Evolutionary conservation across 2,329 filamentous ascomycete species (phyloP), one percentile per base, ranked within the genome.

Genomic region (Penicillium hordei): DNA sequence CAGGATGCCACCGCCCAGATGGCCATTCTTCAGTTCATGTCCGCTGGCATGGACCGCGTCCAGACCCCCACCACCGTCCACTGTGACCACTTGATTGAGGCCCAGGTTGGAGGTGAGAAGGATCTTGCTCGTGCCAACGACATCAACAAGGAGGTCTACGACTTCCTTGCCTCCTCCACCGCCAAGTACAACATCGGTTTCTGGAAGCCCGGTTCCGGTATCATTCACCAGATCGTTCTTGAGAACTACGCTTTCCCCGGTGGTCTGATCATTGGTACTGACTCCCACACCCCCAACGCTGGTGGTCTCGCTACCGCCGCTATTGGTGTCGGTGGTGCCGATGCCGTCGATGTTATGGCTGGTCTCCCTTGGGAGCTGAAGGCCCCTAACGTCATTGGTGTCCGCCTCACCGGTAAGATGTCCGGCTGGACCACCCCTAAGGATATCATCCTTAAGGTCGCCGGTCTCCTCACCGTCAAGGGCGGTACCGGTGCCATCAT

Each of bases 151-250:
- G 93, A 97, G 80, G 94, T 99, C 69, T 99, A 97, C 82, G 90
- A 97, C 81, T 99, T 99, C 85, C 82, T 99, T 75, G 86, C 92
- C 61, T 88, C 88, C 63, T 90, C 93, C 66, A 97, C 93, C 78
- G 93, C 93, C 74, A 99, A 97, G 84, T 99, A 97, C 85, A 93
- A 97, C 85, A 97, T 97, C 78, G 94, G 94, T 83, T 97, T 97
- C 89, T 99, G 94, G 94, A 91, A 86, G 79, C 94, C 94, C 65
- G 94, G 94, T 70, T 97, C 93, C 76, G 94, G 94, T 85, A 99
- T 97, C 77, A 99, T 99, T 71, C 94, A 99, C 83, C 94, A 97
- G 84, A 97, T 97, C 74, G 81, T 97, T 64, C 86, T 97, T 59
- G 94, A 99, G 83, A 97, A 97, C 85, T 97, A 97, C 78, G 93